Base-by-base conservation (phyloP, 768 basidiomycete species). In the Leccinum subgranulosum region DNA sequence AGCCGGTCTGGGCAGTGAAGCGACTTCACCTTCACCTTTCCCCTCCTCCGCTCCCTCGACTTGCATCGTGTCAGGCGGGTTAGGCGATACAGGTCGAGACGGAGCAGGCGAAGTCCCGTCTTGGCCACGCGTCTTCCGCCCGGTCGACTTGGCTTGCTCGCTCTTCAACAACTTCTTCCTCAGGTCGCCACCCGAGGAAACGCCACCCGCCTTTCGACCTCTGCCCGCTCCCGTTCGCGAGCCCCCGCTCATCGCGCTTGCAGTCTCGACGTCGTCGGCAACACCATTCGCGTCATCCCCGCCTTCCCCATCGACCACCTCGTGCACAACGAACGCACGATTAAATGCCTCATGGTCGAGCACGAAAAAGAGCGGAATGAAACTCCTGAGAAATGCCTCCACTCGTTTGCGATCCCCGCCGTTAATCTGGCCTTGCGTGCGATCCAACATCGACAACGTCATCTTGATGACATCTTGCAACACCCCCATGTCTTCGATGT, bases 391-490 rank as follows among this genome's bases (percentile, higher is more conserved):
- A 68, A 91, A 92, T 0, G 79, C 80, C 71, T 99, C 97, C 33
- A 97, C 87, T 64, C 86, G 79, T 67, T 83, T 86, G 67, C 92
- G 78, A 64, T 98, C 94, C 9, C 79, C 76, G 14, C 80, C 78
- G 28, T 81, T 80, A 53, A 92, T 81, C 71, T 88, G 87, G 8
- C 82, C 86, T 59, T 87, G 87, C 17, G 89, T 90, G 39, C 96
- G 88, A 69, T 98, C 96, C 64, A 99, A 77, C 74, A 92, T 92
- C 3, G 91, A 91, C 66, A 98, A 84, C 33, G 89, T 84, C 67
- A 99, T 80, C 77, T 95, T 95, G 70, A 96, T 71, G 23, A 84
- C 81, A 66, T 99, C 97, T 68, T 92, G 91, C 56, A 98, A 69
- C 10, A 94, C 88, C 17, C 79, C 77, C 11, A 83, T 76, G 69